Conservation (phyloP, 2,329 filamentous ascomycete genomes). For the Beauveria australis region DNA sequence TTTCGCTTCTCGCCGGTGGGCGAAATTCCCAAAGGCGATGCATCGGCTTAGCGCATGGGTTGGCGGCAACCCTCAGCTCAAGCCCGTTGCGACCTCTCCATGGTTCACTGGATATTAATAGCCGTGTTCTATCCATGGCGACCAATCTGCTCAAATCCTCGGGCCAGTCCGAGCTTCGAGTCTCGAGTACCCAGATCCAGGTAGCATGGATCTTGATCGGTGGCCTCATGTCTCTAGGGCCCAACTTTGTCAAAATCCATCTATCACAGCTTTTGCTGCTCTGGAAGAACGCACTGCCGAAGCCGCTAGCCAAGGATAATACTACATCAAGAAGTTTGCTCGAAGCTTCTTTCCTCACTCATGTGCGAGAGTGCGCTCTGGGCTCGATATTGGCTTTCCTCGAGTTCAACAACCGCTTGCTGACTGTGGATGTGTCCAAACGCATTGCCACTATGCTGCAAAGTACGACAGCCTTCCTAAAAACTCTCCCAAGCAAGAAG, state of each 20-base stretch:
- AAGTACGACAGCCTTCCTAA: slow-evolving; percentile 85
- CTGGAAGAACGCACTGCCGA: slow-evolving; percentile 96
- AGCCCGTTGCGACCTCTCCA: slow-evolving; percentile 83
- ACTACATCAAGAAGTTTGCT: slow-evolving; percentile 74
- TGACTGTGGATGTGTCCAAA: slow-evolving; percentile 91
- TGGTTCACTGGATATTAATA: slow-evolving; percentile 92
- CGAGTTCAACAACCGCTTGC: slow-evolving; percentile 81
- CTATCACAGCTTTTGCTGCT: slow-evolving; percentile 85
- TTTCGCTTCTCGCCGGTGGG: slow-evolving; percentile 66
- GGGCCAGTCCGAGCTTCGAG: slow-evolving; percentile 78
- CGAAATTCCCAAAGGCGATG: slow-evolving; percentile 76
- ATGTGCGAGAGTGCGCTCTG: slow-evolving; percentile 89
- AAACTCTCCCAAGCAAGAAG: slow-evolving; percentile 74
- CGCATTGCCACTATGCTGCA: slow-evolving; percentile 90
- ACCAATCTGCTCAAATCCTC: slow-evolving; percentile 89
- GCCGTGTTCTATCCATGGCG: slow-evolving; percentile 80
- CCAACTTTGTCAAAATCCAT: slow-evolving; percentile 98
- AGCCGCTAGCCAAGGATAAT: slow-evolving; percentile 88
- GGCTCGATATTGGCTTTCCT: slow-evolving; percentile 88
- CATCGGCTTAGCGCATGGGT: slow-evolving; percentile 82
- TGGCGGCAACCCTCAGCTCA: slow-evolving; percentile 84
- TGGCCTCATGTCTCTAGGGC: slow-evolving; percentile 89
- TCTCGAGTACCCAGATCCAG: slow-evolving; percentile 91
- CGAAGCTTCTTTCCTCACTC: slow-evolving; percentile 86
- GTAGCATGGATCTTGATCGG: slow-evolving; percentile 97